Conservation (phyloP, 2,329 filamentous ascomycete species). For the Emergomyces orientalis region DNA sequence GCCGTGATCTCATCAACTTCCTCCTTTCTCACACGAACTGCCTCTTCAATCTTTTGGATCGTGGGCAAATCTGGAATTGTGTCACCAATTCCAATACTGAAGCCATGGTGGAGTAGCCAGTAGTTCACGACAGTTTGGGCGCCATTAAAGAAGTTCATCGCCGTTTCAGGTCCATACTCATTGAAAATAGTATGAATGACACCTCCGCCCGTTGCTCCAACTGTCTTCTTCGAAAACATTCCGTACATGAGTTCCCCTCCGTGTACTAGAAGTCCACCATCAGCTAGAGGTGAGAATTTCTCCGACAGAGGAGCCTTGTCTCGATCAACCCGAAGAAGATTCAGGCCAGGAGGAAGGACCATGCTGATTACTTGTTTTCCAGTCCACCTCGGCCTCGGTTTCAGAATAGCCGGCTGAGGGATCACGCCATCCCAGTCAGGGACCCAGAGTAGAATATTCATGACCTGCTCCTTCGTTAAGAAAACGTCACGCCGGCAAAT, state of each 20-base stretch:
- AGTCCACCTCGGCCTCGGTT: slow-evolving; percentile 88
- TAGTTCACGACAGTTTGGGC: slow-evolving; percentile 92
- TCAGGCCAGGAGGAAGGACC: slow-evolving; percentile 80
- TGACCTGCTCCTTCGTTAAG: slow-evolving; percentile 79
- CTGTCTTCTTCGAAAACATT: slow-evolving; percentile 83
- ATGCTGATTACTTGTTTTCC: slow-evolving; percentile 96
- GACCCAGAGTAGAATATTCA: slow-evolving; percentile 97
- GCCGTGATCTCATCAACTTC: slow-evolving; percentile 68
- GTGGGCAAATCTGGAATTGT: slow-evolving; percentile 85
- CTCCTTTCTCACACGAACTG: slow-evolving; percentile 71
- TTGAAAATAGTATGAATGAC: slow-evolving; percentile 96
- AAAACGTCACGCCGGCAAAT: slow-evolving; percentile 89
- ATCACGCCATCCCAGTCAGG: slow-evolving; percentile 95
- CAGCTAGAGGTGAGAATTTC: slow-evolving; percentile 54
- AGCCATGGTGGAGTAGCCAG: slow-evolving; percentile 92
- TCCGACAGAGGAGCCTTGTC: slow-evolving; percentile 48
- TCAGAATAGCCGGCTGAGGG: slow-evolving; percentile 84
- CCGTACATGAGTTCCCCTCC: slow-evolving; percentile 86
- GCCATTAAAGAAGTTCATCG: slow-evolving; percentile 93
- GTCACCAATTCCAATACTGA: slow-evolving; percentile 97
- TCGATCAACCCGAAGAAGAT: slow-evolving; percentile 57
- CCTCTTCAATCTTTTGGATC: slow-evolving; percentile 72
- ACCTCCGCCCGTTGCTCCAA: slow-evolving; percentile 82
- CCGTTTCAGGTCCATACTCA: slow-evolving; percentile 73
- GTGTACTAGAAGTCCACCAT: slow-evolving; percentile 73